These are phyloP conservation scores for Citrullus mucosospermus DNA, from an alignment of 306 rosid species.

Conservation along the genomic window DNA sequence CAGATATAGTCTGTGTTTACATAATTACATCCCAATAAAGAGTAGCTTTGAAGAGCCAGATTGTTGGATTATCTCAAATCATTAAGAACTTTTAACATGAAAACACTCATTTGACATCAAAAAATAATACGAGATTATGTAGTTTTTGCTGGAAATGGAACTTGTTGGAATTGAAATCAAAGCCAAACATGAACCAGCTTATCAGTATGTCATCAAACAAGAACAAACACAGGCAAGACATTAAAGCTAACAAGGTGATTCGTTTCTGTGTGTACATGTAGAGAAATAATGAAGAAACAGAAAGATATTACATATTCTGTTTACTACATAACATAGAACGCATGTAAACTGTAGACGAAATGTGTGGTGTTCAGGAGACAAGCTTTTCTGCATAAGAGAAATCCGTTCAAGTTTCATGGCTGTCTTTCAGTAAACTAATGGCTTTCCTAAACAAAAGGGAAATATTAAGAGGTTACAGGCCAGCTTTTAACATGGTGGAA, in stretches of 20 bases:
- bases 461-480: background rate
- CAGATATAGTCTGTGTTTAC: background rate
- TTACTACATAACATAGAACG: no score
- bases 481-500: slow-evolving; percentile 2
- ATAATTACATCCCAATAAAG: background rate
- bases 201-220: background rate
- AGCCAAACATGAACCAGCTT: background rate
- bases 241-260: background rate
- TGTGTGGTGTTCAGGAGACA: background rate
- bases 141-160: background rate
- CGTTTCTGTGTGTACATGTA: background rate
- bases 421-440: background rate
- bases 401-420: background rate
- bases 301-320: background rate
- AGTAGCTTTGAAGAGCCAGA: background rate
- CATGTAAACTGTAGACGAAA: background rate
- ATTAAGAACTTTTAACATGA: background rate
- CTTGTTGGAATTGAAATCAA: background rate
- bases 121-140: background rate
- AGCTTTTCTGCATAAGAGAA: background rate
- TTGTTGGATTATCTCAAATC: background rate
- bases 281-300: background rate
- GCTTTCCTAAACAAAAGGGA: background rate
- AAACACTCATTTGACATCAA: background rate
- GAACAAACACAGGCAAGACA: background rate